phyloP scores from a whole-genome alignment of 768 basidiomycete species.

The Termitomyces sp. region DNA sequence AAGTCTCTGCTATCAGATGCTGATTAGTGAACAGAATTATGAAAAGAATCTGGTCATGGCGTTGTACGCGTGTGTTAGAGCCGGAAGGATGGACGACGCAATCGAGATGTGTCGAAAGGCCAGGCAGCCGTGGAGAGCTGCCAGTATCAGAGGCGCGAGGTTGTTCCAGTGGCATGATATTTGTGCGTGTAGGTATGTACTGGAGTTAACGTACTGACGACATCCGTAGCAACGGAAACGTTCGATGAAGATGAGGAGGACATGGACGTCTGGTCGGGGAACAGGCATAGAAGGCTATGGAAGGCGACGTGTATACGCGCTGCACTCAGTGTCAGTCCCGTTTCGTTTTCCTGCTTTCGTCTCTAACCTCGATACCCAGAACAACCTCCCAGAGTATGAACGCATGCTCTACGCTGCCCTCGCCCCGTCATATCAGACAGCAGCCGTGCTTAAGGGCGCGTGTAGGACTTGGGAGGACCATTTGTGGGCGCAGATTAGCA shows the following conservation, averaged over 20 bases:
- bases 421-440: slow-evolving; percentile 64
- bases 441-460: slow-evolving; percentile 57
- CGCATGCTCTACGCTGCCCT: slow-evolving; percentile 87
- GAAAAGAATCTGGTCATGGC: slow-evolving; percentile 75
- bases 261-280: slow-evolving; percentile 60
- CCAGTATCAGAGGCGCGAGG: slow-evolving; percentile 77
- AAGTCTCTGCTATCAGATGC: neutral
- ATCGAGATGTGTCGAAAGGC: slow-evolving; percentile 75
- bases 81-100: slow-evolving; percentile 82
- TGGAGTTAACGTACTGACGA: neutral
- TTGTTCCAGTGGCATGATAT: slow-evolving; percentile 74
- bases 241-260: slow-evolving; percentile 36
- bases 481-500: slow-evolving; percentile 84
- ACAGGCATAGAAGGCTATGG: slow-evolving; percentile 76
- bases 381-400: slow-evolving; percentile 60
- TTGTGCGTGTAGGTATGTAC: slow-evolving; percentile 33
- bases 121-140: slow-evolving; percentile 90
- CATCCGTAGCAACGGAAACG: slow-evolving; percentile 25
- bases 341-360: neutral
- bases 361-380: slow-evolving; percentile 19
- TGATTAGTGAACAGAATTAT: slow-evolving; percentile 47
- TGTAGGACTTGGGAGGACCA: slow-evolving; percentile 94
- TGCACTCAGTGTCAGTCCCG: slow-evolving; percentile 60
- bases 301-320: slow-evolving; percentile 78
- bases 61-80: slow-evolving; percentile 76